Conservation (phyloP, 2,329 filamentous ascomycete species). For the Colletotrichum sp. region DNA sequence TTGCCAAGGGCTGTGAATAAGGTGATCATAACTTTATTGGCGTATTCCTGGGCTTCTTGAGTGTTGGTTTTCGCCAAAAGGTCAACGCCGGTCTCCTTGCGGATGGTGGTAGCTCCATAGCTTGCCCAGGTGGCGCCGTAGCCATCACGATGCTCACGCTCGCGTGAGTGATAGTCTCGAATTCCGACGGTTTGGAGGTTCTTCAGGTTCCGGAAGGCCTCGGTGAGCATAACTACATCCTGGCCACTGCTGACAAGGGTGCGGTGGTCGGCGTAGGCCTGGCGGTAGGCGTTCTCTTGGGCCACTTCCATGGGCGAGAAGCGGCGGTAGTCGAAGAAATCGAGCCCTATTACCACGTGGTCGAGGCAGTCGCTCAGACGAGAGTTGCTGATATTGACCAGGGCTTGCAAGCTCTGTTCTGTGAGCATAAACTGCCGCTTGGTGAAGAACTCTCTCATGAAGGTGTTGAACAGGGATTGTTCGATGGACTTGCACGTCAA, state of each 20-base stretch:
- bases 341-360: conserved; percentile 55
- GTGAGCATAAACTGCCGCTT: conserved; percentile 71
- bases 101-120: conserved; percentile 53
- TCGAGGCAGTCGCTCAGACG: conserved; percentile 43
- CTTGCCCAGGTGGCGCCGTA: conserved; percentile 51
- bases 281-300: conserved; percentile 16
- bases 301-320: conserved; percentile 12
- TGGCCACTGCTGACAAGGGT: conserved; percentile 47
- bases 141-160: conserved; percentile 53
- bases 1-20: conserved; percentile 48
- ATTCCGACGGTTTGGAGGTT: conserved; percentile 63
- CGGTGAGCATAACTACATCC: conserved; percentile 57
- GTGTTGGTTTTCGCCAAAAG: not conserved
- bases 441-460: conserved; percentile 67
- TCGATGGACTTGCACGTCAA: conserved; percentile 61
- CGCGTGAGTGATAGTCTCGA: conserved; percentile 60
- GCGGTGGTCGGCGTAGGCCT: conserved; percentile 26
- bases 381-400: conserved; percentile 58
- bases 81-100: conserved; percentile 36
- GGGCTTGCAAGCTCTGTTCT: conserved; percentile 57
- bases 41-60: conserved; percentile 22
- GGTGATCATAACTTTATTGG: conserved; percentile 41
- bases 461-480: conserved; percentile 56
- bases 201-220: conserved; percentile 59
- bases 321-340: conserved; percentile 27